phyloP scores from a whole-genome alignment of 495 filamentous ascomycete species.

The Viridothelium virens region DNA sequence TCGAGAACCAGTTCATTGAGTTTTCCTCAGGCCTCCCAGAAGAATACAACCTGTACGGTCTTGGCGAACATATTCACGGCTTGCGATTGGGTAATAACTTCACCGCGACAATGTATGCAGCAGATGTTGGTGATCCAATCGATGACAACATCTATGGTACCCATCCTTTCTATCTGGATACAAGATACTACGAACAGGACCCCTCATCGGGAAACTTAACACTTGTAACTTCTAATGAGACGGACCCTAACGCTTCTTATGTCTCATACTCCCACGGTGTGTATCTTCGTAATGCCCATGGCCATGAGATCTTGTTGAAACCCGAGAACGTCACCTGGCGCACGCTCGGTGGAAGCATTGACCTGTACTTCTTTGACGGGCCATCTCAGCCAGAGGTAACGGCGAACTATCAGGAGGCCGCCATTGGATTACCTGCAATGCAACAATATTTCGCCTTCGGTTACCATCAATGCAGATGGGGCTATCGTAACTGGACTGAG shows the following conservation, averaged over 20 bases:
- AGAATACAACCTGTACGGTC: conserved; percentile 57
- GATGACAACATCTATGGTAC: conserved; percentile 54
- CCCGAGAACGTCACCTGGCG: conserved; percentile 69
- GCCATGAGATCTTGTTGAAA: conserved; percentile 62
- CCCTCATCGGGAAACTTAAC: conserved; percentile 42
- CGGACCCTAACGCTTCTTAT: conserved; percentile 49
- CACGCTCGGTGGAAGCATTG: conserved; percentile 54
- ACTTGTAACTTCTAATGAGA: conserved; percentile 48
- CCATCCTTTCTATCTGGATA: conserved; percentile 58
- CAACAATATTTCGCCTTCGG: conserved; percentile 57
- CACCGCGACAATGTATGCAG: conserved; percentile 61
- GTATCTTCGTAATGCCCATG: conserved; percentile 59
- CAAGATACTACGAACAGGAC: conserved; percentile 54
- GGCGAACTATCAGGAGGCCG: conserved; percentile 48
- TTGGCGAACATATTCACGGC: conserved; percentile 54
- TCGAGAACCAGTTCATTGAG: conserved; percentile 59
- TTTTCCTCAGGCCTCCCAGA: conserved; percentile 50
- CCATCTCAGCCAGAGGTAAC: conserved; percentile 51
- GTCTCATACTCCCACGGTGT: conserved; percentile 55
- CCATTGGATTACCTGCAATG: conserved; percentile 54
- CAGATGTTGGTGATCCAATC: conserved; percentile 58
- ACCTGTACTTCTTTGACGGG: conserved; percentile 56
- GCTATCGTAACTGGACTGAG: conserved; percentile 52
- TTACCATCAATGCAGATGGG: conserved; percentile 60
- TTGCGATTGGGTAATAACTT: conserved; percentile 52